Evolutionary conservation across 2,329 filamentous ascomycete species (phyloP).

Genomic region (Cordyceps farinosa): DNA sequence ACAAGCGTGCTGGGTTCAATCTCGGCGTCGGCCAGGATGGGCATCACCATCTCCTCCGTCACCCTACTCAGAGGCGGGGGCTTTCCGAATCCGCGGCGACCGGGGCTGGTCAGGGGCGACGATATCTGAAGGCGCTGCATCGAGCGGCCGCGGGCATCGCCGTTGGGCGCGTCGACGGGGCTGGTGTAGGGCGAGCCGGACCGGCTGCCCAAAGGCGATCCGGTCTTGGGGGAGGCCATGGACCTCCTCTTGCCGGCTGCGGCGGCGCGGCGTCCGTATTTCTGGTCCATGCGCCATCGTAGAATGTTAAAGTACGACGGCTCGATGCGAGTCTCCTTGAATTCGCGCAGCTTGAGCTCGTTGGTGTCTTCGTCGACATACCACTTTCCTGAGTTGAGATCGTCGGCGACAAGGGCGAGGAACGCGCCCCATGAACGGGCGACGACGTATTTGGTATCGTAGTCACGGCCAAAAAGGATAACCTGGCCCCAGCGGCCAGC

Average conservation of each 20-base stretch:
- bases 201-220: slow-evolving; percentile 46
- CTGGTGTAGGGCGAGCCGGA: slow-evolving; percentile 62
- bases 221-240: slow-evolving; percentile 39
- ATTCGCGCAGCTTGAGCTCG: slow-evolving; percentile 89
- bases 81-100: slow-evolving; percentile 62
- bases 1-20: slow-evolving; percentile 50
- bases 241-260: slow-evolving; percentile 51
- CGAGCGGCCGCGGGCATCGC: slow-evolving; percentile 65
- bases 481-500: slow-evolving; percentile 92
- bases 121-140: slow-evolving; percentile 66
- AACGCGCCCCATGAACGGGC: slow-evolving; percentile 89
- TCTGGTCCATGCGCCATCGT: slow-evolving; percentile 93
- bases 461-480: slow-evolving; percentile 94
- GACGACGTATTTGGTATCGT: slow-evolving; percentile 97
- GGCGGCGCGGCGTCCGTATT: slow-evolving; percentile 67
- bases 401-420: slow-evolving; percentile 82
- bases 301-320: slow-evolving; percentile 93
- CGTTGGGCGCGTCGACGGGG: slow-evolving; percentile 63
- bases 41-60: slow-evolving; percentile 59
- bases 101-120: slow-evolving; percentile 62
- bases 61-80: slow-evolving; percentile 71
- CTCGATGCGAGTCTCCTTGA: slow-evolving; percentile 84
- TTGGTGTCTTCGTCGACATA: slow-evolving; percentile 87
- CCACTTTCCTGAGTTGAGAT: slow-evolving; percentile 85
- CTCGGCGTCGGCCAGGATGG: slow-evolving; percentile 36